Base-by-base conservation (phyloP, 169 alveolate genomes). In the Cryptosporidium parvum region DNA sequence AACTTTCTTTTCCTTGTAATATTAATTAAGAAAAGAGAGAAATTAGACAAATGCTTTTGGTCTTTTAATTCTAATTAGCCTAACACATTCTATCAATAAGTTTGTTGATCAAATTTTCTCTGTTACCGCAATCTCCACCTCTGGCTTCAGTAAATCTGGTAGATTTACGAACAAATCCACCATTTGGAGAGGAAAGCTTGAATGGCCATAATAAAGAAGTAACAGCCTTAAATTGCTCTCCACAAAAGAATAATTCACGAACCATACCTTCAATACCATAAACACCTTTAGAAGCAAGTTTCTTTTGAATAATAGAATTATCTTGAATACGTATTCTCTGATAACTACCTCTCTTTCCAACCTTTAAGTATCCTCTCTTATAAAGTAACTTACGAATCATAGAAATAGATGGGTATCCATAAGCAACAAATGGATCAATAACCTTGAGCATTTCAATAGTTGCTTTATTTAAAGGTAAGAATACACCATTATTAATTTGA, bases 221-320 rank as follows among this genome's bases (percentile, higher is more conserved):
- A 84, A 97, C 99, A 95, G 98, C 98, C 97, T 98, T 98, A 97
- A 99, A 99, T 94, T 96, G 96, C 56, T 99, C 99, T 58, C 99
- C 99, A 91, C 98, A 96, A 51, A 99, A 97, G 94, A 95, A 93
- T 84, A 99, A 96, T 93, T 99, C 99, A 93, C 98, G 99, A 69
- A 98, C 97, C 85, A 99, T 93, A 86, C 98, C 99, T 93, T 99
- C 99, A 94, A 98, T 93, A 70, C 98, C 97, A 92, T 94, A 95
- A 52, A 97, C 94, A 21, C 95, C 75, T 37, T 86, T 92, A 48
- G 75, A 93, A 29, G 98, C 97, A 62, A 98, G 95, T 70, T 61
- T 85, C 62, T 95, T 92, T 58, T 96, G 96, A 91, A 98, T 94
- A 85, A 96, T 91, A 58, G 91, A 87, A 93, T 97, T 98, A 93